Conservation (phyloP, 768 basidiomycete species). For the Amanita thiersii region DNA sequence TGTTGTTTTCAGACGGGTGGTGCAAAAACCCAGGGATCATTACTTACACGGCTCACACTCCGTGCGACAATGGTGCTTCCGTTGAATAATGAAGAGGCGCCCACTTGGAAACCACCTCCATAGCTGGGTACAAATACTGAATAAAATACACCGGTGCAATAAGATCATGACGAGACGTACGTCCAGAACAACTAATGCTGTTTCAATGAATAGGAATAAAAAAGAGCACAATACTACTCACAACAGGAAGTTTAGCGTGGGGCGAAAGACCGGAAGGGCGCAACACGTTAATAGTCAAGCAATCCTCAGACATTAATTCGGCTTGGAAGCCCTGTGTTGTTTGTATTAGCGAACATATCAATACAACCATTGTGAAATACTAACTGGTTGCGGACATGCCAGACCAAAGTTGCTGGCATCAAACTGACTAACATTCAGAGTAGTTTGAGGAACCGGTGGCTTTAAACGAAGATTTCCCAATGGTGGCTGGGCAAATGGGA, state of each 20-base stretch:
- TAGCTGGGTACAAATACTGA: constrained; percentile 4
- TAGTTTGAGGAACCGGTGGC: constrained; percentile 17
- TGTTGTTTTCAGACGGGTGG: not conserved
- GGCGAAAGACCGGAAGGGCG: constrained; percentile 22
- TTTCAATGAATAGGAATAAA: not conserved
- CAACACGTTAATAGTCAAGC: constrained; percentile 39
- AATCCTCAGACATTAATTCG: constrained; percentile 31
- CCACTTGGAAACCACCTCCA: constrained; percentile 16
- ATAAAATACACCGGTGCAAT: not conserved
- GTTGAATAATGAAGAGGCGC: constrained; percentile 19
- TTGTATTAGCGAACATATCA: not conserved
- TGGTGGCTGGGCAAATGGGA: constrained; percentile 23
- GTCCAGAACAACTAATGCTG: constrained; percentile 3
- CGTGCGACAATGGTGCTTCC: constrained; percentile 18
- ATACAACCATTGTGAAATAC: not conserved
- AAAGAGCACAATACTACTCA: constrained; percentile 7
- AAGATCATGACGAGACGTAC: not conserved
- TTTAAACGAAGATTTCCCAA: constrained; percentile 20
- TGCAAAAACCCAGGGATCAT: not conserved
- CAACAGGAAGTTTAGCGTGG: constrained; percentile 12
- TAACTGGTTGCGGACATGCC: constrained; percentile 21
- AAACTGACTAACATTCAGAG: constrained; percentile 16
- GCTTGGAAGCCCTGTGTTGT: not conserved
- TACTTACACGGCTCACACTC: constrained; percentile 16
- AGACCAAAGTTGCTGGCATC: constrained; percentile 20